Evolutionary conservation across 805 yeast species (phyloP).

Genomic region (Lipomyces sp.): DNA sequence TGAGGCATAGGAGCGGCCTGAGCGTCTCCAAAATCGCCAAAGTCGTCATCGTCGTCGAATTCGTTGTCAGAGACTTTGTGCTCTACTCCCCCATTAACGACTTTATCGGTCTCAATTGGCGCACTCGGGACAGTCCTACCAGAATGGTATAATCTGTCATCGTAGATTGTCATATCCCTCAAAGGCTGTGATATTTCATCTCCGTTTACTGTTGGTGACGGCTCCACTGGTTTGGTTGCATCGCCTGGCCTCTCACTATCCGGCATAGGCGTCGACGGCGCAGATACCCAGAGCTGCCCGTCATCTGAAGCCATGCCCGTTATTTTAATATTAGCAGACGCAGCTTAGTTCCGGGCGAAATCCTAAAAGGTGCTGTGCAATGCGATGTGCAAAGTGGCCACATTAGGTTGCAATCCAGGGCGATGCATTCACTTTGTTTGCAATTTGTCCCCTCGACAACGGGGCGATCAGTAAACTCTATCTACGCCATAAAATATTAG

Average conservation of each 20-base stretch:
- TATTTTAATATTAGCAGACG: neutral
- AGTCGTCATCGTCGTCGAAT: constrained; percentile 28
- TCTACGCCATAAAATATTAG: no score
- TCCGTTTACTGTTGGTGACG: neutral
- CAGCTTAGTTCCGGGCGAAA: neutral
- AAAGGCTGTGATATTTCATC: neutral
- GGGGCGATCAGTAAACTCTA: no score
- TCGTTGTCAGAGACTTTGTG: constrained; percentile 1
- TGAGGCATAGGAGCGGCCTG: constrained; percentile 11
- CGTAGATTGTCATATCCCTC: neutral
- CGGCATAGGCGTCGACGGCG: constrained; percentile 5
- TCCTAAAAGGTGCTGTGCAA: neutral
- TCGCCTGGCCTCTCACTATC: neutral
- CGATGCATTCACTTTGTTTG: no score
- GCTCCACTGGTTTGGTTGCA: neutral
- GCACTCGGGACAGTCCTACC: neutral
- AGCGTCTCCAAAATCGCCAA: constrained; percentile 36
- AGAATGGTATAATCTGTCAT: neutral
- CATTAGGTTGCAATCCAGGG: no score
- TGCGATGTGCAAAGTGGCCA: neutral
- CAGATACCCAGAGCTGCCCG: constrained; percentile 20
- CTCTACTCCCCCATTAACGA: neutral
- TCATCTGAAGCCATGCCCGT: constrained; percentile 12
- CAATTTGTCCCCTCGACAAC: neutral
- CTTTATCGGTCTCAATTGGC: constrained; percentile 4